Evolutionary conservation across 768 basidiomycete genomes (phyloP).

Genomic region (Sarcodon sp.): DNA sequence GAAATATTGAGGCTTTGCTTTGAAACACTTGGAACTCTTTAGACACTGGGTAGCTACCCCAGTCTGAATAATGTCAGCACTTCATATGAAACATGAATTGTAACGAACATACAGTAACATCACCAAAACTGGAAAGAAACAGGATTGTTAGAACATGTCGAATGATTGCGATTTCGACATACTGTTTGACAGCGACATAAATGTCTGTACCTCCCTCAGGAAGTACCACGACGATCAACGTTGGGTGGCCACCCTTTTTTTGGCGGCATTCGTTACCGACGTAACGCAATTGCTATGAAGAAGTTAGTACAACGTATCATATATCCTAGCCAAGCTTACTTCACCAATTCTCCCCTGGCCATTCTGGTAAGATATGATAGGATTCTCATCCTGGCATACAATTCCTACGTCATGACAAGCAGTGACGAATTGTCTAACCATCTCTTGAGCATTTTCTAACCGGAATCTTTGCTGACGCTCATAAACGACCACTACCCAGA

Average conservation of each 20-base stretch:
- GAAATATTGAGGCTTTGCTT: constrained; percentile 65
- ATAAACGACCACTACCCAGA: constrained; percentile 57
- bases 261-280: constrained; percentile 34
- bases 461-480: constrained; percentile 49
- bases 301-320: neutral
- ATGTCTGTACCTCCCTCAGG: constrained; percentile 69
- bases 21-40: constrained; percentile 49
- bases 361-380: constrained; percentile 40
- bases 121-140: constrained; percentile 45
- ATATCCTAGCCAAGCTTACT: constrained; percentile 12
- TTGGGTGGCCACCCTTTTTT: constrained; percentile 30
- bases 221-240: constrained; percentile 52
- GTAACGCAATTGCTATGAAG: constrained; percentile 30
- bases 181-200: constrained; percentile 74
- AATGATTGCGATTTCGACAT: constrained; percentile 14
- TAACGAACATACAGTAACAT: constrained; percentile 28
- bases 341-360: constrained; percentile 41
- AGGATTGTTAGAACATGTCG: neutral
- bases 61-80: constrained; percentile 22
- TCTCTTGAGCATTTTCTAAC: constrained; percentile 31
- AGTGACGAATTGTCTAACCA: constrained; percentile 38
- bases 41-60: constrained; percentile 76
- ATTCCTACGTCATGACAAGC: constrained; percentile 53
- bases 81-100: neutral
- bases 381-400: constrained; percentile 27